phyloP scores from a whole-genome alignment of 805 yeast species.

The Ogataea populi-albae region DNA sequence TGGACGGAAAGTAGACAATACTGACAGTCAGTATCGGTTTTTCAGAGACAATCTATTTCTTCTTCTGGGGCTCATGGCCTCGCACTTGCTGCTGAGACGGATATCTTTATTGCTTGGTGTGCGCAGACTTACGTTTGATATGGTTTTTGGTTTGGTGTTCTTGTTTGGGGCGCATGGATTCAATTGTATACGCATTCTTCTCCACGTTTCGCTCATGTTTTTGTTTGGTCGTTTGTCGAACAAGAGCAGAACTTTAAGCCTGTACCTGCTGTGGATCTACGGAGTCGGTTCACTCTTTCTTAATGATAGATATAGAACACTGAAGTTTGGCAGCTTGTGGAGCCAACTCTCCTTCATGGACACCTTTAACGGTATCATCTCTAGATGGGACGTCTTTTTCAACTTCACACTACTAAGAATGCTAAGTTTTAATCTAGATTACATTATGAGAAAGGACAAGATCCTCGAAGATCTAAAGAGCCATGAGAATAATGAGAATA shows the following conservation, averaged over 20 bases:
- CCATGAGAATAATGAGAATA: conserved; percentile 18
- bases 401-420: conserved; percentile 85
- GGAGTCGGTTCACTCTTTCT: conserved; percentile 76
- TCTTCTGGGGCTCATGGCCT: conserved; percentile 49
- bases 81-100: conserved; percentile 55
- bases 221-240: conserved; percentile 40
- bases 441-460: conserved; percentile 40
- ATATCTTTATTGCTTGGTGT: conserved; percentile 27
- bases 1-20: conserved; percentile 88
- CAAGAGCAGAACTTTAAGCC: conserved; percentile 38
- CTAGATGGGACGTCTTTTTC: conserved; percentile 94
- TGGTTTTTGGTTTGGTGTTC: conserved; percentile 66
- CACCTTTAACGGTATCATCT: conserved; percentile 69
- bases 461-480: conserved; percentile 8
- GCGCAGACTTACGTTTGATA: conserved; percentile 64
- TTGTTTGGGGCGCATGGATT: conserved; percentile 77
- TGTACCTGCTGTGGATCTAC: conserved; percentile 63
- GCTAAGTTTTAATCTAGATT: conserved; percentile 82
- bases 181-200: conserved; percentile 57
- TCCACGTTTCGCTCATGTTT: conserved; percentile 57
- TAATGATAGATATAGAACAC: conserved; percentile 64
- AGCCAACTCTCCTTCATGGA: conserved; percentile 53
- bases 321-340: conserved; percentile 44
- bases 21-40: conserved; percentile 85
- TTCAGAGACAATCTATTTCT: conserved; percentile 77